Evolutionary conservation across 768 basidiomycete species (phyloP).

Genomic region (Serendipita vermifera): DNA sequence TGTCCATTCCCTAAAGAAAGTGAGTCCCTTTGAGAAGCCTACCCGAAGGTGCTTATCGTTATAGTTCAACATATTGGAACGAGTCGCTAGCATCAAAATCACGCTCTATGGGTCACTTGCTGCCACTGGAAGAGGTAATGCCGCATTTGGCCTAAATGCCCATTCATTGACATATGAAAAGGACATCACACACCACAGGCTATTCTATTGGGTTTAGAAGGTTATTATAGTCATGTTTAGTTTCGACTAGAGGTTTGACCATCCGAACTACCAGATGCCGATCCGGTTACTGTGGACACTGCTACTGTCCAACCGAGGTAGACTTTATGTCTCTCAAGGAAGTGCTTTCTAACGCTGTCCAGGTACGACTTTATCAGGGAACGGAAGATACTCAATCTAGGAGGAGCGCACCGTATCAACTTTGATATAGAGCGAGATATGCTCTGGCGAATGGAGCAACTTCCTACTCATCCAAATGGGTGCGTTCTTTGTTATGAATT

Average conservation of each 20-base stretch:
- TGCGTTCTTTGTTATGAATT: neutral
- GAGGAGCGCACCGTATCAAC: slow-evolving; percentile 58
- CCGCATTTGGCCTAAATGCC: neutral
- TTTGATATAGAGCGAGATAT: slow-evolving; percentile 88
- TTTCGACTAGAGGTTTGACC: neutral
- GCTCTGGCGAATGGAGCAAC: slow-evolving; percentile 48
- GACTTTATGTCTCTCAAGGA: neutral
- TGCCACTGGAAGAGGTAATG: slow-evolving; percentile 87
- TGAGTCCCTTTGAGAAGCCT: slow-evolving; percentile 55
- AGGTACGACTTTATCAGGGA: slow-evolving; percentile 36
- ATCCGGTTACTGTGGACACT: slow-evolving; percentile 88
- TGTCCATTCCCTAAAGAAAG: slow-evolving; percentile 55
- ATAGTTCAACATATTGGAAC: slow-evolving; percentile 10
- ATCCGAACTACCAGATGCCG: slow-evolving; percentile 63
- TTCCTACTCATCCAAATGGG: slow-evolving; percentile 8
- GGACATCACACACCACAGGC: slow-evolving; percentile 80
- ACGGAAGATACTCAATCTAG: slow-evolving; percentile 54
- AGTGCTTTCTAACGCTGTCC: neutral
- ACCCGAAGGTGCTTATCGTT: neutral
- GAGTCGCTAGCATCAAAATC: slow-evolving; percentile 75
- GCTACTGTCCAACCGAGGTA: slow-evolving; percentile 72
- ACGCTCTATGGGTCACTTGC: slow-evolving; percentile 87
- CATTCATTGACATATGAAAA: slow-evolving; percentile 19
- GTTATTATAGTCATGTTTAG: slow-evolving; percentile 12
- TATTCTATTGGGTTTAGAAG: slow-evolving; percentile 71